Evolutionary conservation across 805 yeast genomes (phyloP).

Genomic region (Cyberlindnera xylosilytica): DNA sequence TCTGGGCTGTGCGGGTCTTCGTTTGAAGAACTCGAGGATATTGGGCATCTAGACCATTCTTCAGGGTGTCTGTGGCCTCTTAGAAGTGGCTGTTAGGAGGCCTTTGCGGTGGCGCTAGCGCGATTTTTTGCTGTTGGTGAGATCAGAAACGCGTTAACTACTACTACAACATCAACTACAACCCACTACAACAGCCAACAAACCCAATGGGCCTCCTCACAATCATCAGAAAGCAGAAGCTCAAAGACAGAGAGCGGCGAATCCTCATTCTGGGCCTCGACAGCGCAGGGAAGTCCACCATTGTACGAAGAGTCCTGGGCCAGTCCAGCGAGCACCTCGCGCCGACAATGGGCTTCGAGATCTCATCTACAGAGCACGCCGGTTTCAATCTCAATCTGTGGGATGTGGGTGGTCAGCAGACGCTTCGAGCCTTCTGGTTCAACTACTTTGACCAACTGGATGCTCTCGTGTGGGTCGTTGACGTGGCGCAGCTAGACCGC

Average conservation of each 20-base stretch:
- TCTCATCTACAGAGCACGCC: constrained; percentile 49
- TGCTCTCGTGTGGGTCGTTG: constrained; percentile 83
- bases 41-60: constrained; percentile 3
- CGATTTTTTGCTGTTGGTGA: too few species aligned
- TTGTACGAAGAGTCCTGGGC: constrained; percentile 55
- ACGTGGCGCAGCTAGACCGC: constrained; percentile 56
- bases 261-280: constrained; percentile 81
- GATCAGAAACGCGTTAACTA: too few species aligned
- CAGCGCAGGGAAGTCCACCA: constrained; percentile 88
- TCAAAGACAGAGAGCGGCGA: constrained; percentile 74
- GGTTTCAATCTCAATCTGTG: constrained; percentile 52
- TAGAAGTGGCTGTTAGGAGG: too few species aligned
- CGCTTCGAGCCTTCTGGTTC: constrained; percentile 87
- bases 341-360: constrained; percentile 91
- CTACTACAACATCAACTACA: not conserved
- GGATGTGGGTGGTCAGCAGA: constrained; percentile 92
- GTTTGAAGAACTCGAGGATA: constrained; percentile 11
- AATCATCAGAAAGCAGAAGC: constrained; percentile 76
- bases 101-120: not conserved
- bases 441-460: constrained; percentile 76
- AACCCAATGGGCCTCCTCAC: constrained; percentile 72
- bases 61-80: too few species aligned
- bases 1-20: not conserved
- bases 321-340: constrained; percentile 54
- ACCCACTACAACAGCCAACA: not conserved